Conservation (phyloP, 306 rosid genomes). For the Lablab purpureus region DNA sequence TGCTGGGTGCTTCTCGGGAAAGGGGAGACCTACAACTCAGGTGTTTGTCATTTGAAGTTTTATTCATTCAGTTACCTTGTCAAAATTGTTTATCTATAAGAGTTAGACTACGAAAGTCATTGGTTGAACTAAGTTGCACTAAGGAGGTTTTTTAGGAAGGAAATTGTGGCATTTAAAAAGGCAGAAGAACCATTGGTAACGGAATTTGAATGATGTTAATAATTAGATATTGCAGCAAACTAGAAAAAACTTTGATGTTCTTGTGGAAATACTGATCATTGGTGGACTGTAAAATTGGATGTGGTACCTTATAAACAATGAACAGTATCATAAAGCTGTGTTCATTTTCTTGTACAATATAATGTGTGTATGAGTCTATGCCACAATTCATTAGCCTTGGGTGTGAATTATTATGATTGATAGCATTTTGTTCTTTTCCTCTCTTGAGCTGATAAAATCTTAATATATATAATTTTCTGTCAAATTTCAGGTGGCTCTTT, state of each 20-base stretch:
- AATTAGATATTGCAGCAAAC: neutral
- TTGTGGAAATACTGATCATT: conserved; percentile 27
- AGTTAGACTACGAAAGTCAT: neutral
- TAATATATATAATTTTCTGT: conserved; percentile 9
- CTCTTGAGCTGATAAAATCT: conserved; percentile 14
- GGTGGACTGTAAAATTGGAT: neutral
- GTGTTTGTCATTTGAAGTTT: neutral
- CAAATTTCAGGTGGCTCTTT: conserved; percentile 75
- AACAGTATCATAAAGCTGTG: neutral
- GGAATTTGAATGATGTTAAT: neutral
- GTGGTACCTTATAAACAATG: conserved; percentile 6
- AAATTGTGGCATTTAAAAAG: conserved; percentile 14
- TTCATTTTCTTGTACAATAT: conserved; percentile 29
- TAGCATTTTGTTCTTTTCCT: conserved; percentile 18
- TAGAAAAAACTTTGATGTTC: neutral
- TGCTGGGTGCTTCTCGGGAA: conserved; percentile 78
- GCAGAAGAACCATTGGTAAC: conserved; percentile 9
- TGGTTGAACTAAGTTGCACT: neutral
- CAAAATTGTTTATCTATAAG: neutral
- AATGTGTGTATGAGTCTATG: neutral
- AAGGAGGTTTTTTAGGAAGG: neutral
- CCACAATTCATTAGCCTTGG: conserved; percentile 35
- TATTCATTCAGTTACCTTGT: neutral
- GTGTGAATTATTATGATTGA: conserved; percentile 19
- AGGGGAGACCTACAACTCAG: conserved; percentile 80